These are phyloP conservation scores for Fulvia fulva DNA, from an alignment of 2,329 filamentous ascomycete genomes.

Conservation along the genomic window DNA sequence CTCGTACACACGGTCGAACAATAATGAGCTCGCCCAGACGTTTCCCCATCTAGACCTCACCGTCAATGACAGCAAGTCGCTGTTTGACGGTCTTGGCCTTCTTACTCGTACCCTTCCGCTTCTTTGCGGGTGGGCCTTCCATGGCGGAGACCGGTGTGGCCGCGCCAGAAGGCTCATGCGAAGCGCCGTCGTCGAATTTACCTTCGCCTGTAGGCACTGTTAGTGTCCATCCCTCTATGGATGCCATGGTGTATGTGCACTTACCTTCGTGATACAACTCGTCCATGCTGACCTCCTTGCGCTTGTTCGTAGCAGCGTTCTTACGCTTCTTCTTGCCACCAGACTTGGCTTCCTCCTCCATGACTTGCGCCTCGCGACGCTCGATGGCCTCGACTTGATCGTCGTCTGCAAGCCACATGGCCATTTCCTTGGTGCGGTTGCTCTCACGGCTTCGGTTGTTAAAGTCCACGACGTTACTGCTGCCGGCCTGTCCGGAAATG, in stretches of 20 bases:
- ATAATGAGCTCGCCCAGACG: background rate
- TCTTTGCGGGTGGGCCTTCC: slow-evolving; percentile 48
- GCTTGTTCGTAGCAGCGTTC: slow-evolving; percentile 48
- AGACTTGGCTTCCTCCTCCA: slow-evolving; percentile 57
- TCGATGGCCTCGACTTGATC: slow-evolving; percentile 94
- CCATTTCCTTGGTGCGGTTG: slow-evolving; percentile 95
- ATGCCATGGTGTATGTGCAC: background rate
- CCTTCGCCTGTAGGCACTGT: slow-evolving; percentile 70
- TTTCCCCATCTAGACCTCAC: slow-evolving; percentile 27
- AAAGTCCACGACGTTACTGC: slow-evolving; percentile 70
- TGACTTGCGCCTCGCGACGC: slow-evolving; percentile 80
- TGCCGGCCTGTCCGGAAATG: slow-evolving; percentile 80
- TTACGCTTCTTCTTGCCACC: slow-evolving; percentile 53
- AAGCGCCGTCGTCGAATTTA: slow-evolving; percentile 87
- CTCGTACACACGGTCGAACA: background rate
- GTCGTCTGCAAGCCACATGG: slow-evolving; percentile 97
- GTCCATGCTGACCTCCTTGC: slow-evolving; percentile 69
- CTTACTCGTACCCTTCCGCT: slow-evolving; percentile 52
- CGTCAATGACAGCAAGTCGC: slow-evolving; percentile 47
- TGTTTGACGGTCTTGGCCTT: slow-evolving; percentile 52
- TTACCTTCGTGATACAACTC: slow-evolving; percentile 98
- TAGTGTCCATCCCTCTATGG: slow-evolving; percentile 1
- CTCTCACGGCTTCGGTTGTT: slow-evolving; percentile 83
- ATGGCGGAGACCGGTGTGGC: slow-evolving; percentile 68
- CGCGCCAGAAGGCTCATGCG: slow-evolving; percentile 76